These are phyloP conservation scores for Suillus fuscotomentosus DNA, from an alignment of 768 basidiomycete species.

Conservation along the genomic window DNA sequence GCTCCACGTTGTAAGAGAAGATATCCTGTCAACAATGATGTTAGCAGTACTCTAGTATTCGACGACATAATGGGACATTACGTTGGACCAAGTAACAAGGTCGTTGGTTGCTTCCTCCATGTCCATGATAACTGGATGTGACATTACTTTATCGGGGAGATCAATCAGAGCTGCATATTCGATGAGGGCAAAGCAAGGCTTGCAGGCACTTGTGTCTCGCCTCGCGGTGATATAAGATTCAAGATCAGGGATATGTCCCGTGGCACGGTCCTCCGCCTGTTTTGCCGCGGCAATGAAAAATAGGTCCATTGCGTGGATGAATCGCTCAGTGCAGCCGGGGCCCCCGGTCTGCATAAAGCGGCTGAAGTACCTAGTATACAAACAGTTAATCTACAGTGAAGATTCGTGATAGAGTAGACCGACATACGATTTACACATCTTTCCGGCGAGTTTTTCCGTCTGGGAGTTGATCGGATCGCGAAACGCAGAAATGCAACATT, in stretches of 20 bases:
- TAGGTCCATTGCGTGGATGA: conserved; percentile 37
- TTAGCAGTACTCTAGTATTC: neutral
- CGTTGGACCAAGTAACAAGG: conserved; percentile 49
- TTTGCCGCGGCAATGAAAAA: conserved; percentile 43
- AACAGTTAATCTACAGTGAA: conserved; percentile 8
- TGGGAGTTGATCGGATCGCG: conserved; percentile 26
- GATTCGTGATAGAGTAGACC: neutral
- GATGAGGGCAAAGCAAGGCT: conserved; percentile 48
- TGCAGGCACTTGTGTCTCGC: conserved; percentile 52
- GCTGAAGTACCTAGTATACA: conserved; percentile 32
- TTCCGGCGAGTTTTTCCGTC: conserved; percentile 27
- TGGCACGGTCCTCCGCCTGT: conserved; percentile 43
- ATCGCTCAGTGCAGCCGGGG: conserved; percentile 38
- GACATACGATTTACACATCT: conserved; percentile 35
- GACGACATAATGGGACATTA: conserved; percentile 14
- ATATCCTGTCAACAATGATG: conserved; percentile 49
- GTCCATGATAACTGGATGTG: conserved; percentile 46
- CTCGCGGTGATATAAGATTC: conserved; percentile 54
- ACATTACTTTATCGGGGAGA: conserved; percentile 51
- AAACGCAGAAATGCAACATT: conserved; percentile 28
- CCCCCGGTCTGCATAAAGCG: conserved; percentile 38
- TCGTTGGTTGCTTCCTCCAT: conserved; percentile 51
- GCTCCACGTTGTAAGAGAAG: conserved; percentile 75
- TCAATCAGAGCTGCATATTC: conserved; percentile 55
- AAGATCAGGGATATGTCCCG: conserved; percentile 38